Evolutionary conservation across 1,284 basidiomycete genomes (phyloP), one percentile per base, ranked within the genome.

Genomic region (Phaffia rhodozyma): DNA sequence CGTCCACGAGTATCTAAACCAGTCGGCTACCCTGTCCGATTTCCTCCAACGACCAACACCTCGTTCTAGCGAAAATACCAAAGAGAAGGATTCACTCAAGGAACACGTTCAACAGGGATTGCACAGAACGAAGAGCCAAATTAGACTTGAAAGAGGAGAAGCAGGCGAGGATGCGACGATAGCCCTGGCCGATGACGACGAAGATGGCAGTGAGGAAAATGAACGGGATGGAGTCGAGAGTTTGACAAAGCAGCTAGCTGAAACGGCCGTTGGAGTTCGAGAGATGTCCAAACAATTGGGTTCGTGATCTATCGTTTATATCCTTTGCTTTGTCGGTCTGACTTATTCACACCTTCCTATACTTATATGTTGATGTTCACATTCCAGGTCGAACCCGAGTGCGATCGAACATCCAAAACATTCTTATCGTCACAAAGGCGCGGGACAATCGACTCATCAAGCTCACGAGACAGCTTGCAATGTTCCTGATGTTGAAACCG

Each of bases 211-310:
- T 58, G 80, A 80, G 21, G 75, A 76, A 32, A 85, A 86, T 43
- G 84, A 85, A n/a, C 83, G 84, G 47, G 83, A 82, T 64, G 81
- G 82, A 1, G 81, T 81, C 61, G 58, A 75, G 70, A 65, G 83
- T 72, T 77, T 97, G 69, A 97, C 96, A 3, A 86, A 84, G 71
- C 91, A 93, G 72, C 81, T 99, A 21, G 96, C 94, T 9, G 93
- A 94, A 78, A 99, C 94, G 20, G 96, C 94, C 20, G 90, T 94
- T 29, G 89, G 91, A 52, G 94, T 98, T 30, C 83, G 94, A 59
- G 96, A 98, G 77, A 94, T 97, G 90, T 94, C 91, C 83, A 96
- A 96, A 76, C 91, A 97, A 77, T 86, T 99, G 48, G 93, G 92
- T 89, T 70, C 70, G 85, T 82, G 53, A 49, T 69, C 60, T 57